Evolutionary conservation across 129 eudicot species (phyloP).

Genomic region (Tagetes erecta): DNA sequence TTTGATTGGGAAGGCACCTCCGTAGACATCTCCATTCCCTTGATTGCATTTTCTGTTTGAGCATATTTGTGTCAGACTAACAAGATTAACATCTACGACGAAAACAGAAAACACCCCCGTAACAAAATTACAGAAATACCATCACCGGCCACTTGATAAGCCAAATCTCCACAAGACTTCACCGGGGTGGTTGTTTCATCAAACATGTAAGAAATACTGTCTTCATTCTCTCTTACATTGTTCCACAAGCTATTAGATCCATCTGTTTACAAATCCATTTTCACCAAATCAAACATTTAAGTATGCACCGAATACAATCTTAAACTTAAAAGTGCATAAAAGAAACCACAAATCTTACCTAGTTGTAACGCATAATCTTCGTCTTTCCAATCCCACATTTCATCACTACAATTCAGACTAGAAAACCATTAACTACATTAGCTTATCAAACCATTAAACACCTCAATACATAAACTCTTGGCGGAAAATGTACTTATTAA

Average conservation of each 20-base stretch:
- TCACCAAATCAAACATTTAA: slow-evolving; percentile 19
- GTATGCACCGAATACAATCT: background rate
- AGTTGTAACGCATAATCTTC: slow-evolving; percentile 55
- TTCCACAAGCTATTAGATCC: slow-evolving; percentile 50
- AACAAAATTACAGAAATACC: slow-evolving; percentile 35
- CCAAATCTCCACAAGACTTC: slow-evolving; percentile 77
- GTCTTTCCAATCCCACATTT: slow-evolving; percentile 76
- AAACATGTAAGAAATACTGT: slow-evolving; percentile 51
- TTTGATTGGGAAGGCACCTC: slow-evolving; percentile 68
- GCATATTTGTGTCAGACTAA: slow-evolving; percentile 9
- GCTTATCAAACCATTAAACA: background rate
- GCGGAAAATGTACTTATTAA: background rate
- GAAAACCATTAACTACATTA: slow-evolving; percentile 10
- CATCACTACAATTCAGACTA: slow-evolving; percentile 37
- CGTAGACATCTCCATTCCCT: slow-evolving; percentile 44
- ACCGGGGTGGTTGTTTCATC: slow-evolving; percentile 76
- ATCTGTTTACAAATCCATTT: slow-evolving; percentile 41
- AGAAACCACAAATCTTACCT: slow-evolving; percentile 22
- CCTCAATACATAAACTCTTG: slow-evolving; percentile 1
- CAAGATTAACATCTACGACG: background rate
- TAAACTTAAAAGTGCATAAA: background rate
- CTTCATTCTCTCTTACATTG: slow-evolving; percentile 44
- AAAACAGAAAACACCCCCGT: background rate
- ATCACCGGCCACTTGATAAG: slow-evolving; percentile 43
- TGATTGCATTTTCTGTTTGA: slow-evolving; percentile 46